Percentiles rank a stretch among this genome's conserved stretches.
phyloP scores from a whole-genome alignment of 179 eudicot genomes.

The Beta lomatogona region DNA sequence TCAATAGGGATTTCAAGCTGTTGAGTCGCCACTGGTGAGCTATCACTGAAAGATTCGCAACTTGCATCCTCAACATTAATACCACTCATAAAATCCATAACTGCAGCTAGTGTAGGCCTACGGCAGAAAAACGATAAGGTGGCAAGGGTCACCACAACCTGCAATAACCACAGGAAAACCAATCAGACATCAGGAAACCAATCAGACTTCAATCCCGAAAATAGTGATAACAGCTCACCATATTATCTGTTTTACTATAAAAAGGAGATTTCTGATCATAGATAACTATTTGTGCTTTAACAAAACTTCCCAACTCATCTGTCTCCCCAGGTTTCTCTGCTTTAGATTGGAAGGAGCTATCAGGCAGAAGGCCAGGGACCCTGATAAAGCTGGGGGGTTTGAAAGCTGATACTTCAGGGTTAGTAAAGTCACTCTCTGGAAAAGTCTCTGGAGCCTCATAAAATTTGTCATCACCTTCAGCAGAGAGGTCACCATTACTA shows the following conservation, averaged over 20 bases:
- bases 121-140: constrained; percentile 94
- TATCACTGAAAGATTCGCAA: constrained; percentile 52
- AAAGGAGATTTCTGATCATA: constrained; percentile 77
- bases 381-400: constrained; percentile 69
- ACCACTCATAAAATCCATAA: constrained; percentile 76
- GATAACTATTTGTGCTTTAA: constrained; percentile 89
- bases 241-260: constrained; percentile 63
- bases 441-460: constrained; percentile 87
- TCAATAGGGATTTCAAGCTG: constrained; percentile 52
- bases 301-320: constrained; percentile 81
- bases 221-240: constrained; percentile 49
- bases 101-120: constrained; percentile 82
- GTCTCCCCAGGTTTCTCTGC: constrained; percentile 38
- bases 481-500: constrained; percentile 37
- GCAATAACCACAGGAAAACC: constrained; percentile 29
- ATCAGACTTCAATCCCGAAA: neutral
- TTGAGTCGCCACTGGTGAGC: constrained; percentile 49
- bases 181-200: constrained; percentile 9
- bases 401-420: constrained; percentile 43
- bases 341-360: constrained; percentile 41
- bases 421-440: constrained; percentile 59
- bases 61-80: constrained; percentile 61
- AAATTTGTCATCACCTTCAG: constrained; percentile 83
- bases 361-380: constrained; percentile 74
- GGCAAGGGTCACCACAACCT: constrained; percentile 95